These are phyloP conservation scores for California macrophylla DNA, from an alignment of 441 rosid species.

Conservation along the genomic window DNA sequence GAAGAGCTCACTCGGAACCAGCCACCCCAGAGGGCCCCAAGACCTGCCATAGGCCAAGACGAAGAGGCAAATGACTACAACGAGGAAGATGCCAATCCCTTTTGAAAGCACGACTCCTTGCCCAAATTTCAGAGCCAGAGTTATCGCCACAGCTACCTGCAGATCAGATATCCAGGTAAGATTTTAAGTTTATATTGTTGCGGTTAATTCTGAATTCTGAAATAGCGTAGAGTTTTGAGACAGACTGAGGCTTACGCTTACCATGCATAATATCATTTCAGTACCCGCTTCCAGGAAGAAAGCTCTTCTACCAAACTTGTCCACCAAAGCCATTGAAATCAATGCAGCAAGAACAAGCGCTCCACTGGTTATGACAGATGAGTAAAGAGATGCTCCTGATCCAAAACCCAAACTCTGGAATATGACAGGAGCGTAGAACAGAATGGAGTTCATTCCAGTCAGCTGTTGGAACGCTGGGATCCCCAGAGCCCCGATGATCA, in stretches of 20 bases:
- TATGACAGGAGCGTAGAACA: slow-evolving; percentile 80
- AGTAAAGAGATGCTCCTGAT: slow-evolving; percentile 47
- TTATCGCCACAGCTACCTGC: slow-evolving; percentile 52
- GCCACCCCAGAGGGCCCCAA: slow-evolving; percentile 95
- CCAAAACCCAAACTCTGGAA: slow-evolving; percentile 82
- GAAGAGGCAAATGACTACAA: slow-evolving; percentile 54
- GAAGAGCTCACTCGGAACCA: slow-evolving; percentile 76
- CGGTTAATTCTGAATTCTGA: neutral
- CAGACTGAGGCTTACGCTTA: slow-evolving; percentile 24
- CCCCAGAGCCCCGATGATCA: slow-evolving; percentile 66
- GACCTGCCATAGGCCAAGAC: slow-evolving; percentile 80
- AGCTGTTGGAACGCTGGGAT: slow-evolving; percentile 81
- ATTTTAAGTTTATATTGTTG: neutral
- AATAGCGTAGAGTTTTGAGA: neutral
- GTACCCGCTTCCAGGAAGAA: slow-evolving; percentile 81
- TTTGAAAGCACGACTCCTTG: slow-evolving; percentile 42
- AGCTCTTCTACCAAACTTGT: slow-evolving; percentile 61
- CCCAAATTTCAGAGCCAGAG: slow-evolving; percentile 60
- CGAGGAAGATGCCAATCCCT: slow-evolving; percentile 46
- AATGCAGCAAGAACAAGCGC: slow-evolving; percentile 53
- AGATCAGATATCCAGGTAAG: neutral
- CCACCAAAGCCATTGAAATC: slow-evolving; percentile 62
- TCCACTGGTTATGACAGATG: slow-evolving; percentile 50
- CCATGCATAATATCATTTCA: slow-evolving; percentile 67
- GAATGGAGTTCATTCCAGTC: slow-evolving; percentile 78